Evolutionary conservation across 768 basidiomycete species (phyloP).

Genomic region (Tulasnella sp.): DNA sequence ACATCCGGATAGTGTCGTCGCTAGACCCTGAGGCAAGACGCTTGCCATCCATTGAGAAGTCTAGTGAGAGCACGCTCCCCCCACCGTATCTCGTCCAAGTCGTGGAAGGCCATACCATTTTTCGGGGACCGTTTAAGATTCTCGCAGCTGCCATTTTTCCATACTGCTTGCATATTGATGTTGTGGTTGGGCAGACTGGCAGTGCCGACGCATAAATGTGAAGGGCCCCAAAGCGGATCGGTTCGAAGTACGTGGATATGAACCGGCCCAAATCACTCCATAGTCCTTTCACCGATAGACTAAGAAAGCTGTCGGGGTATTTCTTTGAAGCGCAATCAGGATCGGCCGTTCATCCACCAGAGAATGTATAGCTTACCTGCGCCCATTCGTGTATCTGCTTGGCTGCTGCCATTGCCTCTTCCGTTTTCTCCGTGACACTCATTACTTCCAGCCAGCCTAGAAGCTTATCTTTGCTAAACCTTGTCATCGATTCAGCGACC

Average conservation of each 20-base stretch:
- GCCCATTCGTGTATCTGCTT: neutral
- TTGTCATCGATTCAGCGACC: too few relatives aligned
- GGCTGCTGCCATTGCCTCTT: neutral
- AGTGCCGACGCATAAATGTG: neutral
- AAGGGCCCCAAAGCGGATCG: neutral
- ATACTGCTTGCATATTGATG: neutral
- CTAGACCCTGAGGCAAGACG: too few relatives aligned
- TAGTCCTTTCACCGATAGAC: neutral
- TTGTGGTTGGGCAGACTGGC: neutral
- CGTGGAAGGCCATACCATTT: neutral
- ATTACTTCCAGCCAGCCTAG: neutral
- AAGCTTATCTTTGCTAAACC: neutral
- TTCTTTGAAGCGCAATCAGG: neutral
- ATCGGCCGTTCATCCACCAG: neutral
- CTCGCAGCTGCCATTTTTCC: neutral
- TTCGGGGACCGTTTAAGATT: neutral
- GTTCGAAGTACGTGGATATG: neutral
- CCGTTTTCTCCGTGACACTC: neutral
- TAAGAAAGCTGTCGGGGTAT: neutral
- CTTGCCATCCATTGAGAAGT: too few relatives aligned
- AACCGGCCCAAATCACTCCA: neutral
- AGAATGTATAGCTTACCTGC: neutral
- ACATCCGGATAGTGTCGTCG: too few relatives aligned
- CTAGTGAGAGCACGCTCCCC: too few relatives aligned
- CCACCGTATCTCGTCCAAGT: neutral